A percentile compares a stretch with the other conserved stretches of the same genome.
Conservation (phyloP, 345 rosid species). For the Erysimum cheiranthoides region DNA sequence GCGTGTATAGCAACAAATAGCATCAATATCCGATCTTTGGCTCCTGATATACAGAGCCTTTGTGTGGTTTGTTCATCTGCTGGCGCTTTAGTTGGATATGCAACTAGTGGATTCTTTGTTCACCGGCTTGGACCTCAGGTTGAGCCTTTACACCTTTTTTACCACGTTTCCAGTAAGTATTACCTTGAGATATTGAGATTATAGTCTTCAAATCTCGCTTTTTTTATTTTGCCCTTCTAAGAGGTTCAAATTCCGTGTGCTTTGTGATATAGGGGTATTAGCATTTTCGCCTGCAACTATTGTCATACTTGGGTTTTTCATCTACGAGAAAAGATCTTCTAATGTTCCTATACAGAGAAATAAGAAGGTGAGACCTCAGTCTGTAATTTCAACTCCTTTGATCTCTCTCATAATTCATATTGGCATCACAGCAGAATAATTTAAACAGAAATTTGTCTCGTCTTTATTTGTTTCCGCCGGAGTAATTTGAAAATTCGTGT, state of each 20-base stretch:
- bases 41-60: slow-evolving; percentile 86
- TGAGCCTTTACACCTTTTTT: neutral
- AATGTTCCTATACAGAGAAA: slow-evolving; percentile 45
- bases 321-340: slow-evolving; percentile 59
- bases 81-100: slow-evolving; percentile 77
- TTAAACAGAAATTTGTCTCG: neutral
- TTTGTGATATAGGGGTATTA: slow-evolving; percentile 55
- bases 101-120: slow-evolving; percentile 75
- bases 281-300: slow-evolving; percentile 64
- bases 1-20: slow-evolving; percentile 86
- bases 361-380: slow-evolving; percentile 53
- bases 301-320: slow-evolving; percentile 64
- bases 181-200: neutral
- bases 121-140: slow-evolving; percentile 82
- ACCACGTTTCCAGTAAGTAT: neutral
- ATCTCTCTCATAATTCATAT: slow-evolving; percentile 6
- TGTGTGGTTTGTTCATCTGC: slow-evolving; percentile 80
- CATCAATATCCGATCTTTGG: slow-evolving; percentile 59
- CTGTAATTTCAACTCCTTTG: slow-evolving; percentile 2
- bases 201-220: neutral
- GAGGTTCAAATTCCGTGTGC: slow-evolving; percentile 13
- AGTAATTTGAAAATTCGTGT: neutral
- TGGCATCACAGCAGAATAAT: neutral
- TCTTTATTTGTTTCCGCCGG: neutral
- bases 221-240: neutral